A percentile compares a stretch with the other conserved stretches of the same genome.
These are phyloP conservation scores for Hygrocybe punicea DNA, from an alignment of 768 basidiomycete species.

Conservation along the genomic window DNA sequence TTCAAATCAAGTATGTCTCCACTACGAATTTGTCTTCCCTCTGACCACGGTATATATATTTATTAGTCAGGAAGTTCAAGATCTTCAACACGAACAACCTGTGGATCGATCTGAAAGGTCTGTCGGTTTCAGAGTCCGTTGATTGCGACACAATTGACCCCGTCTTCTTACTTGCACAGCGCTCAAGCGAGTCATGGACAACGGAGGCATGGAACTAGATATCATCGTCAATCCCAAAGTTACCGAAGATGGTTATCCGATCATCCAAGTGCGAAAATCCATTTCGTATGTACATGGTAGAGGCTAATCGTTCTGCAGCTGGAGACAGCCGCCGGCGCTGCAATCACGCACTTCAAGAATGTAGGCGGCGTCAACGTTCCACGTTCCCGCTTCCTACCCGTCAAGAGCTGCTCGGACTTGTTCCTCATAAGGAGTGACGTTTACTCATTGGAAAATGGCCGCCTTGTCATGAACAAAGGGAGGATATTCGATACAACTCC, in stretches of 20 bases:
- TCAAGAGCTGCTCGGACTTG: slow-evolving; percentile 83
- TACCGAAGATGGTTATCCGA: slow-evolving; percentile 79
- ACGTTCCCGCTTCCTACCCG: slow-evolving; percentile 88
- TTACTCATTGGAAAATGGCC: slow-evolving; percentile 86
- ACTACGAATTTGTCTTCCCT: neutral
- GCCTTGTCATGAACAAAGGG: slow-evolving; percentile 76
- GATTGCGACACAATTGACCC: neutral
- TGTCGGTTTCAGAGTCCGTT: slow-evolving; percentile 1
- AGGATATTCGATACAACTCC: slow-evolving; percentile 88
- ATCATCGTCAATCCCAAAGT: slow-evolving; percentile 93
- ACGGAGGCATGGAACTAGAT: slow-evolving; percentile 83
- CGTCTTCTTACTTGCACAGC: slow-evolving; percentile 41
- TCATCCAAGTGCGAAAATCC: slow-evolving; percentile 58
- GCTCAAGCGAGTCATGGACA: slow-evolving; percentile 86
- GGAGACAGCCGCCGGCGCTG: slow-evolving; percentile 93
- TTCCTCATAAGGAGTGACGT: slow-evolving; percentile 90
- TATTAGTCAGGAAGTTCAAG: slow-evolving; percentile 66
- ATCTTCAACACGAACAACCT: slow-evolving; percentile 75
- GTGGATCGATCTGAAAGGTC: slow-evolving; percentile 75
- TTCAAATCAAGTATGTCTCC: slow-evolving; percentile 70
- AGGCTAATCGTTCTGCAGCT: slow-evolving; percentile 43
- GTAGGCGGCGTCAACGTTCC: slow-evolving; percentile 95
- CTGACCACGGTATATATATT: neutral
- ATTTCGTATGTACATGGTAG: slow-evolving; percentile 11
- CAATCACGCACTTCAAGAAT: slow-evolving; percentile 89